These are phyloP conservation scores for Rhodomyrtus tomentosa DNA, from an alignment of 345 rosid genomes.

Conservation along the genomic window DNA sequence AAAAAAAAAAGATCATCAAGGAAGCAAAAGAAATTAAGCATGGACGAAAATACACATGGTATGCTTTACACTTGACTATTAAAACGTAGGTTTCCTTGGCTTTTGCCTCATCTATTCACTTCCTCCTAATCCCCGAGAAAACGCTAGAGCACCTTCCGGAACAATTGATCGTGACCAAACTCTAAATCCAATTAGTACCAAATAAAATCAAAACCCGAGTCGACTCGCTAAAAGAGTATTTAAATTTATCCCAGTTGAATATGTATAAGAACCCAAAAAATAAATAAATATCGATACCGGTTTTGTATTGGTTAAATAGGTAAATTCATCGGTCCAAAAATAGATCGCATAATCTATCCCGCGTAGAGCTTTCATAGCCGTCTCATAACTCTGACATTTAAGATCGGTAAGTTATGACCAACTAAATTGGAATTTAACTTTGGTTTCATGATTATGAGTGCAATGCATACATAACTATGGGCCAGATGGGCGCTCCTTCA, in stretches of 20 bases:
- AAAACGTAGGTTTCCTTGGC: neutral
- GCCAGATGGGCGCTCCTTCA: neutral
- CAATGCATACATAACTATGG: fast-evolving
- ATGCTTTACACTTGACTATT: neutral
- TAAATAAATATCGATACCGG: neutral
- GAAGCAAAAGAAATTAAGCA: neutral
- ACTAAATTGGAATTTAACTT: neutral
- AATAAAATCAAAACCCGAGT: neutral
- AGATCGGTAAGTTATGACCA: neutral
- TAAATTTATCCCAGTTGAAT: neutral
- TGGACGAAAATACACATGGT: neutral
- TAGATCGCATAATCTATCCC: neutral
- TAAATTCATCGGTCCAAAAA: neutral
- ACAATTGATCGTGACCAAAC: neutral
- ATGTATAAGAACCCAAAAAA: neutral
- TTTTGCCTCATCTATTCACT: neutral
- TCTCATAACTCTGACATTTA: neutral
- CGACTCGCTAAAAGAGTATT: neutral
- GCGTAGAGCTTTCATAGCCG: neutral
- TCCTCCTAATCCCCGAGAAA: neutral
- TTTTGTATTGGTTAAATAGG: neutral
- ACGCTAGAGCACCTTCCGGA: neutral
- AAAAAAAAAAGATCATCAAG: neutral
- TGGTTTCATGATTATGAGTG: neutral
- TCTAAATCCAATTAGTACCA: neutral